Conservation (phyloP, 345 rosid genomes). For the Aethionema arabicum region DNA sequence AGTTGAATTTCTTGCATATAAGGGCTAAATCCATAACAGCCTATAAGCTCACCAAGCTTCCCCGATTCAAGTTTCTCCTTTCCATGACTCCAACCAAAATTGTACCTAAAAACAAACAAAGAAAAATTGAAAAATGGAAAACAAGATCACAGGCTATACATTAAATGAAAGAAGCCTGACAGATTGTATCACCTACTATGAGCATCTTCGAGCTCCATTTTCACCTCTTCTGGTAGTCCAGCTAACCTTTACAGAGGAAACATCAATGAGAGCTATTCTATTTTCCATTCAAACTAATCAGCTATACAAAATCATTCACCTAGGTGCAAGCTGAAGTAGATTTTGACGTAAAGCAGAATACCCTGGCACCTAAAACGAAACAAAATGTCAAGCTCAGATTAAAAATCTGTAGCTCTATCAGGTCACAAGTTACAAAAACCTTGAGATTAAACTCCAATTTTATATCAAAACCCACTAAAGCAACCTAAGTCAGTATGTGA, state of each 20-base stretch:
- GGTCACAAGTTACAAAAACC: not conserved
- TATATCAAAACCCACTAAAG: not conserved
- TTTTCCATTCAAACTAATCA: not conserved
- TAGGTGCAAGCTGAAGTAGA: slow-evolving; percentile 74
- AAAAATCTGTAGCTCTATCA: slow-evolving; percentile 1
- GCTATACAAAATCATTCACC: slow-evolving; percentile 36
- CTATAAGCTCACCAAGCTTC: slow-evolving; percentile 59
- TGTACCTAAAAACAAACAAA: slow-evolving; percentile 51
- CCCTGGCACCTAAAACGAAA: slow-evolving; percentile 72
- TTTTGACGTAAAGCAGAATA: slow-evolving; percentile 61
- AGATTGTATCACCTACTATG: slow-evolving; percentile 57
- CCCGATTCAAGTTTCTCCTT: slow-evolving; percentile 95
- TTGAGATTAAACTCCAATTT: not conserved
- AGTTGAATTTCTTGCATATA: slow-evolving; percentile 1
- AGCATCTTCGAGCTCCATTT: slow-evolving; percentile 84
- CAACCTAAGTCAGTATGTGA: not conserved
- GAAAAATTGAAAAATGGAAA: not conserved
- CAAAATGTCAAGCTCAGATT: slow-evolving; percentile 20
- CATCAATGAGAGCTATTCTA: slow-evolving; percentile 4
- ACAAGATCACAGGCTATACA: slow-evolving; percentile 1
- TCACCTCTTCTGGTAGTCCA: slow-evolving; percentile 68
- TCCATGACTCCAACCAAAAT: slow-evolving; percentile 98
- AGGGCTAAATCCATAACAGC: slow-evolving; percentile 7
- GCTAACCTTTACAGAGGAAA: slow-evolving; percentile 59
- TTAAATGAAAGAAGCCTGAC: not conserved